phyloP scores from a whole-genome alignment of 495 filamentous ascomycete species.

The Penicillium longicatenatum region DNA sequence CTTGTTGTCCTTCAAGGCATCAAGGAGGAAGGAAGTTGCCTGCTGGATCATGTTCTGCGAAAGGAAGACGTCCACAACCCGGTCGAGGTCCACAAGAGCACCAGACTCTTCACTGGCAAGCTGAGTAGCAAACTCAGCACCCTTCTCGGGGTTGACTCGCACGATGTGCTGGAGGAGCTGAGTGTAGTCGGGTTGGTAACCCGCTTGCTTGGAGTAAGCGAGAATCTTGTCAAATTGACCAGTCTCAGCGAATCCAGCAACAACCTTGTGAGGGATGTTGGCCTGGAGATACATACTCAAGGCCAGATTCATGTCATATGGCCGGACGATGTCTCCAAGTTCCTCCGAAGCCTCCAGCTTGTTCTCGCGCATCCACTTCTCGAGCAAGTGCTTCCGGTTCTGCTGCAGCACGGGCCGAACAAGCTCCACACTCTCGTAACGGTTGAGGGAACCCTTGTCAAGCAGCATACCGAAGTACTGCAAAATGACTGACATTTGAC shows the following conservation, averaged over 20 bases:
- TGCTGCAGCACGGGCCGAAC: conserved; percentile 90
- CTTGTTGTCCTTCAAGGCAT: conserved; percentile 89
- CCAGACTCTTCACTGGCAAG: conserved; percentile 86
- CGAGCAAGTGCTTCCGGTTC: conserved; percentile 90
- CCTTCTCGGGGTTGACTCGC: conserved; percentile 89
- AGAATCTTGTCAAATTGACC: conserved; percentile 96
- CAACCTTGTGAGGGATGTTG: conserved; percentile 85
- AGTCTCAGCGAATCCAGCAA: conserved; percentile 91
- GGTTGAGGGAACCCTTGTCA: conserved; percentile 91
- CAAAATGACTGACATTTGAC: conserved; percentile 85
- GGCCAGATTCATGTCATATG: conserved; percentile 85
- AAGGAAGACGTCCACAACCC: conserved; percentile 95
- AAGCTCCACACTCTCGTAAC: conserved; percentile 90
- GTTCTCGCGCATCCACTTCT: conserved; percentile 96
- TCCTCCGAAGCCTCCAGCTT: conserved; percentile 96
- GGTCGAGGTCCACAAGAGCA: conserved; percentile 86
- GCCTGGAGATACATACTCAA: conserved; percentile 84
- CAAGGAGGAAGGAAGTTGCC: conserved; percentile 94
- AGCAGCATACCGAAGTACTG: conserved; percentile 98
- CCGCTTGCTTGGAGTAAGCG: conserved; percentile 77
- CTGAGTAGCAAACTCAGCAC: conserved; percentile 85
- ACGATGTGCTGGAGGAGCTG: conserved; percentile 89
- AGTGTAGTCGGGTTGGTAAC: conserved; percentile 91
- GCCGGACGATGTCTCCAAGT: conserved; percentile 88
- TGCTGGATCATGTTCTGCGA: conserved; percentile 97